These are phyloP conservation scores for Thyridium curvatum DNA, from an alignment of 2,329 filamentous ascomycete genomes.

Conservation along the genomic window DNA sequence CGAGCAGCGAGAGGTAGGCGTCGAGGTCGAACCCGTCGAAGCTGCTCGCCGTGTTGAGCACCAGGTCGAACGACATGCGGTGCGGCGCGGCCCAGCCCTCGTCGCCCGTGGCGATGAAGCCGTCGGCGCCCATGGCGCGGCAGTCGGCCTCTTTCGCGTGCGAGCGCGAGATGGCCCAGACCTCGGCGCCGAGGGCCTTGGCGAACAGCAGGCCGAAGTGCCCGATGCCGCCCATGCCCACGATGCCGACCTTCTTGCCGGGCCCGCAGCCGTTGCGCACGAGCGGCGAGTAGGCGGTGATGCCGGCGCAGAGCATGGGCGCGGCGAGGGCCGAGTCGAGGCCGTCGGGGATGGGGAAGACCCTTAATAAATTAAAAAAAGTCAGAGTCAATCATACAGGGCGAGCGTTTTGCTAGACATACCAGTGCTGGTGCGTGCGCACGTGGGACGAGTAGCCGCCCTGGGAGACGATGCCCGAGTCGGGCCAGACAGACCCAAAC, in stretches of 20 bases:
- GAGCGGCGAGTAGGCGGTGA: slow-evolving; percentile 74
- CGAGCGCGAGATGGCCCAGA: slow-evolving; percentile 55
- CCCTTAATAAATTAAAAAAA: too few species aligned
- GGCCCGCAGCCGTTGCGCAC: slow-evolving; percentile 69
- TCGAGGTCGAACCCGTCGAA: slow-evolving; percentile 56
- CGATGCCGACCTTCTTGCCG: slow-evolving; percentile 72
- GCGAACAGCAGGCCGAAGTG: slow-evolving; percentile 67
- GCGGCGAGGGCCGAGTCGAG: slow-evolving; percentile 58
- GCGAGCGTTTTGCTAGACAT: too few species aligned
- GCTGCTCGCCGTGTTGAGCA: slow-evolving; percentile 68
- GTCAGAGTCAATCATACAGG: too few species aligned
- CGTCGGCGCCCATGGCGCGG: slow-evolving; percentile 51
- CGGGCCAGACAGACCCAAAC: slow-evolving; percentile 47
- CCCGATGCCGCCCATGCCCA: slow-evolving; percentile 67
- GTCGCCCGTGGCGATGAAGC: slow-evolving; percentile 52
- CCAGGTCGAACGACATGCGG: slow-evolving; percentile 64
- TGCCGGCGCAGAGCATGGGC: slow-evolving; percentile 78
- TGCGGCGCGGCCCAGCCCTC: slow-evolving; percentile 51
- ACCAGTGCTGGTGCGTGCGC: slow-evolving; percentile 65
- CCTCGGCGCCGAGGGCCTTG: slow-evolving; percentile 58
- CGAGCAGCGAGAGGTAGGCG: background rate
- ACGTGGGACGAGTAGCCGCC: slow-evolving; percentile 43
- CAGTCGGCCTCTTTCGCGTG: slow-evolving; percentile 56
- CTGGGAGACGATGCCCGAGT: slow-evolving; percentile 47
- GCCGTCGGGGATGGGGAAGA: slow-evolving; percentile 69